Evolutionary conservation across 1,284 basidiomycete genomes (phyloP).

Genomic region (Cutaneotrichosporon cutaneum): DNA sequence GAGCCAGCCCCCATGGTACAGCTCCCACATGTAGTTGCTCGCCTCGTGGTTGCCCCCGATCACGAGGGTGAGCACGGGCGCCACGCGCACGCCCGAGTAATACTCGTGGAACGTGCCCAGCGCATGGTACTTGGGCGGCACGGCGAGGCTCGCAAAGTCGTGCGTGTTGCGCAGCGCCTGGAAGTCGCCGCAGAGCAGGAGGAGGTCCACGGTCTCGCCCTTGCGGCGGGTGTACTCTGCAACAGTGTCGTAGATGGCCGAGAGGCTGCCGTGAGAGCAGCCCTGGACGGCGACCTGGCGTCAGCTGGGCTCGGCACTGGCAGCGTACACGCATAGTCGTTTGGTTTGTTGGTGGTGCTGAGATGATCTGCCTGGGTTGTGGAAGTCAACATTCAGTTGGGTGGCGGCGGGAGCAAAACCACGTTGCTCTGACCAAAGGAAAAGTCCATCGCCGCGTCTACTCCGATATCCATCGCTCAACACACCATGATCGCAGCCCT

Average conservation of each 20-base stretch:
- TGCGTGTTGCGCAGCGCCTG: conserved; percentile 77
- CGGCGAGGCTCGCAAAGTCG: conserved; percentile 87
- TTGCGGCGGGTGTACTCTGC: conserved; percentile 62
- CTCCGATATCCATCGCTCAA: not conserved
- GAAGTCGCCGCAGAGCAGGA: conserved; percentile 90
- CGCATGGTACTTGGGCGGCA: conserved; percentile 81
- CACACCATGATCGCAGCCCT: conserved; percentile 14
- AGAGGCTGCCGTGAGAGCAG: conserved; percentile 88
- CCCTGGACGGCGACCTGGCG: conserved; percentile 84
- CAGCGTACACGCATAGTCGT: not conserved
- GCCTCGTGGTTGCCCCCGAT: conserved; percentile 99
- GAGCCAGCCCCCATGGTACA: conserved; percentile 95
- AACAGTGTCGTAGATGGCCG: conserved; percentile 81
- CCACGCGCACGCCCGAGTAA: conserved; percentile 76
- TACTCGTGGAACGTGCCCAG: conserved; percentile 88
- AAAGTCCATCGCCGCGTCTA: not conserved
- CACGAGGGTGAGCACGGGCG: conserved; percentile 86
- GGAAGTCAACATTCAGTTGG: not conserved
- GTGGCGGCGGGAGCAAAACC: conserved; percentile 9
- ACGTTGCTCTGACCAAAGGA: not conserved
- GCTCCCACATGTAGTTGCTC: conserved; percentile 94
- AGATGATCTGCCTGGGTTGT: too few species aligned
- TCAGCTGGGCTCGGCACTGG: not conserved
- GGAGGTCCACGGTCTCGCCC: conserved; percentile 70
- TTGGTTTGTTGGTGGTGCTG: not conserved